Evolutionary conservation across 495 filamentous ascomycete genomes (phyloP), one percentile per base, ranked within the genome.

Genomic region (Xylaria palmicola): DNA sequence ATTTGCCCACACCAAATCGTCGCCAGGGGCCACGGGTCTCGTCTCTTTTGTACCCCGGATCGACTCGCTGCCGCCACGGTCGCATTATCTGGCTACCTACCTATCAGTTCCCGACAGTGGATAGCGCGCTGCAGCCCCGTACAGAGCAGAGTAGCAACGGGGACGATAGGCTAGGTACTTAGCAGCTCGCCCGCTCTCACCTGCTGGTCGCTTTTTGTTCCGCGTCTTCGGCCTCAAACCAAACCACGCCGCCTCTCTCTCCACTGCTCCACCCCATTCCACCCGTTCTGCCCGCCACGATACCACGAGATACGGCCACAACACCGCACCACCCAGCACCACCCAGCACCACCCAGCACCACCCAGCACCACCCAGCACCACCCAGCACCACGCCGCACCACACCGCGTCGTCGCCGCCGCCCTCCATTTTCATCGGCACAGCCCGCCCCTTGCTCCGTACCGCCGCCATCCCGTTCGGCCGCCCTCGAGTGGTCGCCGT

Each of bases 121-220:
- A n/a, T n/a, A n/a, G n/a, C n/a, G n/a, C n/a, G n/a, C n/a, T n/a
- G n/a, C n/a, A n/a, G n/a, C n/a, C n/a, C n/a, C n/a, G n/a, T n/a
- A n/a, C n/a, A n/a, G n/a, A n/a, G n/a, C n/a, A n/a, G n/a, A n/a
- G n/a, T n/a, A n/a, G n/a, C n/a, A n/a, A n/a, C n/a, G n/a, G n/a
- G n/a, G n/a, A n/a, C n/a, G n/a, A n/a, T n/a, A n/a, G n/a, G n/a
- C n/a, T n/a, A n/a, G n/a, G n/a, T n/a, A n/a, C n/a, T n/a, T n/a
- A n/a, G 32, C 32, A 41, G 51, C 17, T 27, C 36, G 22, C 39
- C 53, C 36, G 26, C 39, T 27, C 39, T 56, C 37, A 37, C 32
- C 53, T 26, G 53, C 53, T 56, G 37, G 24, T 56, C 53, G 32
- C 39, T 56, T 56, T 56, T 44, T 39, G 36, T 56, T 56, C 53